A percentile compares a stretch with the other conserved stretches of the same genome.
Evolutionary conservation across 164 flowering plant genomes (phyloP).

Genomic region (Vitis rotundifolia): DNA sequence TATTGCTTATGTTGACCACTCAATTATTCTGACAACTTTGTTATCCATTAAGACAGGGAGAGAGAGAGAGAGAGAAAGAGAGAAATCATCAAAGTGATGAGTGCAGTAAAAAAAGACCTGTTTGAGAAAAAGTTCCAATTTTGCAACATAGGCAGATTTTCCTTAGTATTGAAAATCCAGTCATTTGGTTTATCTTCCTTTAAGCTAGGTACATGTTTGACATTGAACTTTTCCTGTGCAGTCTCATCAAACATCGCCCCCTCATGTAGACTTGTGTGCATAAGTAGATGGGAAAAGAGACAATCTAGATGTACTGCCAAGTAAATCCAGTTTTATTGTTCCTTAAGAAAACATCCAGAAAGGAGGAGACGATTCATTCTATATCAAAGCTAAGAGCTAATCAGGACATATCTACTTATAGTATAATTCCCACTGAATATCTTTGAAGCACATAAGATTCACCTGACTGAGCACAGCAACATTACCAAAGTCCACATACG

Average conservation of each 20-base stretch:
- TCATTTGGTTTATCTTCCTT: no score
- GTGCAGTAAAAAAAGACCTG: not conserved
- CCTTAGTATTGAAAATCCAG: no score
- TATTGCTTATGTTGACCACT: no score
- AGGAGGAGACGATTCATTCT: no score
- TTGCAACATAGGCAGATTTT: no score
- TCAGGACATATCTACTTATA: no score
- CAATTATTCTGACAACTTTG: no score
- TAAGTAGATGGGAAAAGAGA: not conserved
- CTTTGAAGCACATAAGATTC: not conserved
- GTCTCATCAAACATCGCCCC: not conserved
- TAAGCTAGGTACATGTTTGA: not conserved
- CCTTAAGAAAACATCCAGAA: not conserved
- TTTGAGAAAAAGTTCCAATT: no score
- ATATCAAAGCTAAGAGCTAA: no score
- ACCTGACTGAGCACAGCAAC: conserved; percentile 99
- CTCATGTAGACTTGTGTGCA: not conserved
- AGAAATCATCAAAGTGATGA: not conserved
- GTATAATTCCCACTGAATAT: not conserved
- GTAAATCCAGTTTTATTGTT: not conserved
- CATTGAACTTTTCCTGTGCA: not conserved
- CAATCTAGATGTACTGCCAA: not conserved
- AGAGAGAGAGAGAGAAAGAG: not conserved
- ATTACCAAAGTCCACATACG: conserved; percentile 98
- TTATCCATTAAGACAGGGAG: no score